Percentiles rank a stretch among this genome's conserved stretches.
Evolutionary conservation across 495 filamentous ascomycete genomes (phyloP).

Genomic region (Hyphodiscus hymeniophilus): DNA sequence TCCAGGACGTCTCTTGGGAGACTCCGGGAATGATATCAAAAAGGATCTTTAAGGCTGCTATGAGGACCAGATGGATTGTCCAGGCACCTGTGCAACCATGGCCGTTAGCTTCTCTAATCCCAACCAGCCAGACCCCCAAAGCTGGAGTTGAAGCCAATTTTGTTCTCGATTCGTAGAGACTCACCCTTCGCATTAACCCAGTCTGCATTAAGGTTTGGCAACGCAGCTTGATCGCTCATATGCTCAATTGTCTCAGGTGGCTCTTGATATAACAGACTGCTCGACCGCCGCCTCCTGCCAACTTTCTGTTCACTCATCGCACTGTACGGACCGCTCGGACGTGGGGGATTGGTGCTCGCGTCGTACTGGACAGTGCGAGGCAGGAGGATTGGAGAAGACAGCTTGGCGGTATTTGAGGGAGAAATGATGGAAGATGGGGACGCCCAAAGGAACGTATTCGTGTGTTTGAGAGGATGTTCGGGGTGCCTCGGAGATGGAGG

Average conservation of each 20-base stretch:
- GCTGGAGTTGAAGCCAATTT: not conserved
- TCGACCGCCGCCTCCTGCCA: conserved; percentile 79
- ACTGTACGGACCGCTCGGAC: conserved; percentile 34
- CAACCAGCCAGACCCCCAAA: not conserved
- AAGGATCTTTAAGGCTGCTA: conserved; percentile 82
- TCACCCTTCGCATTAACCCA: conserved; percentile 99
- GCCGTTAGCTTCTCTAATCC: not conserved
- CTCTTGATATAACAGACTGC: conserved; percentile 89
- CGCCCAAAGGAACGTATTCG: conserved; percentile 12
- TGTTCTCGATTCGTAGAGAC: conserved; percentile 1
- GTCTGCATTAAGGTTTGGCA: conserved; percentile 93
- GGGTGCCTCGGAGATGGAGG: not conserved
- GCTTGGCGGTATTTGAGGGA: conserved; percentile 60
- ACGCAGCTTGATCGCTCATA: conserved; percentile 85
- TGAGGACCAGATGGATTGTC: conserved; percentile 92
- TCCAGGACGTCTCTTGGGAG: conserved; percentile 97
- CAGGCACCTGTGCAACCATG: conserved; percentile 64
- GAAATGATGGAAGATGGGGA: conserved; percentile 13
- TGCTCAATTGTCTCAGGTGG: conserved; percentile 91
- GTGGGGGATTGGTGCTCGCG: conserved; percentile 58
- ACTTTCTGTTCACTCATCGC: conserved; percentile 53
- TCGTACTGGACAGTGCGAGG: conserved; percentile 76
- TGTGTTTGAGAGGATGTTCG: not conserved
- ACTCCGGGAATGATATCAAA: conserved; percentile 92
- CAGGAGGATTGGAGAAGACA: conserved; percentile 71